These are phyloP conservation scores for Cercospora brassicicola DNA, from an alignment of 2,329 filamentous ascomycete species.

Conservation along the genomic window DNA sequence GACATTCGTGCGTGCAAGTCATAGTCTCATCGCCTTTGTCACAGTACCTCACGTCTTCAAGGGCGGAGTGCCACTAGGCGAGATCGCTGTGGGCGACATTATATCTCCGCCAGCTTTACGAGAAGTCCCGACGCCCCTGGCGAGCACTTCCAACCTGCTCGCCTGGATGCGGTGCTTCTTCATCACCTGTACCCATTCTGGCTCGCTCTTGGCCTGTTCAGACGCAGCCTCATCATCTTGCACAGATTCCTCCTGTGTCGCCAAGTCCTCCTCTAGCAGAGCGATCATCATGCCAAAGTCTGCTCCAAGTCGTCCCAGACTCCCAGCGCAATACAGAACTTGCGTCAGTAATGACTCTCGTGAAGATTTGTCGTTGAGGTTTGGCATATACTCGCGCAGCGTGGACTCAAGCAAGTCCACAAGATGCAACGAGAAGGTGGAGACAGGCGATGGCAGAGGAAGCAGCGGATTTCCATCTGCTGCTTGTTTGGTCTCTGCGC, in stretches of 20 bases:
- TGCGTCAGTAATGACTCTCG: conserved; percentile 88
- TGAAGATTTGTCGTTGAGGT: conserved; percentile 74
- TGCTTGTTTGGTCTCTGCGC: not conserved
- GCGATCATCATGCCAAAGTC: conserved; percentile 91
- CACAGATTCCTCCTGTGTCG: conserved; percentile 54
- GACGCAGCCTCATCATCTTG: conserved; percentile 53
- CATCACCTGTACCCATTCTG: conserved; percentile 85
- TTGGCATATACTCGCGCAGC: conserved; percentile 72
- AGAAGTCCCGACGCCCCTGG: conserved; percentile 36
- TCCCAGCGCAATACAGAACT: conserved; percentile 88
- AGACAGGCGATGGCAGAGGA: conserved; percentile 71
- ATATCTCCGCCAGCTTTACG: conserved; percentile 59
- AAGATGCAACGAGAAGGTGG: conserved; percentile 81
- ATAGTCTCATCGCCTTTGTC: not conserved
- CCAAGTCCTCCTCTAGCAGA: conserved; percentile 51
- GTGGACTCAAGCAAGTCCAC: conserved; percentile 78
- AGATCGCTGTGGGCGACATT: conserved; percentile 30
- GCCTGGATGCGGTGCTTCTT: conserved; percentile 83
- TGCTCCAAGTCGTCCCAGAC: conserved; percentile 81
- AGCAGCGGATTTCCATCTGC: conserved; percentile 41
- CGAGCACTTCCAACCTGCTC: conserved; percentile 49
- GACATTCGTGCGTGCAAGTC: not conserved
- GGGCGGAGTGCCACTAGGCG: conserved; percentile 12
- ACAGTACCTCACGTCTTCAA: not conserved
- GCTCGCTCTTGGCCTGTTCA: conserved; percentile 48